Evolutionary conservation across 768 basidiomycete species (phyloP), one percentile per base, ranked within the genome.

Genomic region (Lactarius akahatsu): DNA sequence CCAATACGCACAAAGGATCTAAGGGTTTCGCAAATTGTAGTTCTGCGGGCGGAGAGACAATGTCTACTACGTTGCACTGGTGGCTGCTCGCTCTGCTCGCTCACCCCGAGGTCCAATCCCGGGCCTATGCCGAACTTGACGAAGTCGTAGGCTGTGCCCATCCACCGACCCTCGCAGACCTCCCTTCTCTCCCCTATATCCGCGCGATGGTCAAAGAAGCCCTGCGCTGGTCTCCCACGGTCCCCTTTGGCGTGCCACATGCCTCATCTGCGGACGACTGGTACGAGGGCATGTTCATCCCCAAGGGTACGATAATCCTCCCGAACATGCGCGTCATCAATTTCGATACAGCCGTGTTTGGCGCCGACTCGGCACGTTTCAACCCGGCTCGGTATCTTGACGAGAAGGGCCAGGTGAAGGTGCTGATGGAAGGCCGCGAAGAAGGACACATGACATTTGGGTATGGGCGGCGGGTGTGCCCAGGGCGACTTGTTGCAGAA

Each of bases 221-320:
- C 2, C 23, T 50, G 13, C 47, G 47, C 13, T 50, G 30, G 62
- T 56, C 56, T 3, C 57, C 38, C 28, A 52, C 62, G 41, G 0
- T 57, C 0, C 69, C 69, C 15, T 50, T 45, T 10, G 66, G 66
- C 26, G 13, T 47, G 1, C 23, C 23, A 5, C 47, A 50, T 4
- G 47, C 47, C 3, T 50, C 47, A 23, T 26, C 47, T 5, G 47
- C 23, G 5, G 47, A 50, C 5, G 47, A 50, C 47, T 50, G 23
- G 47, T 50, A 50, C 23, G 47, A 50, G n/a, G 47, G 23, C 23
- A 26, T 50, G 47, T 50, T 50, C 20, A 50, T 50, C 23, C 47
- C 47, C 23, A 50, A 50, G 13, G n/a, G n/a, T n/a, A n/a, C n/a
- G n/a, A n/a, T n/a, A n/a, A n/a, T n/a, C n/a, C n/a, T n/a, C n/a